A percentile compares a stretch with the other conserved stretches of the same genome.
Evolutionary conservation across 1,284 basidiomycete species (phyloP).

Genomic region (Stereum hirsutum): DNA sequence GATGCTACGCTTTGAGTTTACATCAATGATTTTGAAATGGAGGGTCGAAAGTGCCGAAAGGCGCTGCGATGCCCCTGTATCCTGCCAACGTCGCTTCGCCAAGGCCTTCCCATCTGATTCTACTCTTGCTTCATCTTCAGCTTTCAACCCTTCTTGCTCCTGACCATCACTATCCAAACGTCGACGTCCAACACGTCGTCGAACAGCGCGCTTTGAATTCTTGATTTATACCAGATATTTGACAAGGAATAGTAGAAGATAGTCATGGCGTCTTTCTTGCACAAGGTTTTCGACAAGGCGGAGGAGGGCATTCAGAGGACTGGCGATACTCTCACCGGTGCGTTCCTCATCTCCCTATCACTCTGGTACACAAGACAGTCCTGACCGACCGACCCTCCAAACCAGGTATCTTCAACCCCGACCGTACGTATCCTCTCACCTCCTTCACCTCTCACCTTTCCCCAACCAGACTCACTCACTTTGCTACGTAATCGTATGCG

Average conservation of each 20-base stretch:
- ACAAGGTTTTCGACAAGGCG: slow-evolving; percentile 17
- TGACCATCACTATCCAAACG: neutral
- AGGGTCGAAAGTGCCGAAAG: too few relatives aligned
- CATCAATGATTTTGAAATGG: too few relatives aligned
- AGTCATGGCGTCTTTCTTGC: slow-evolving; percentile 15
- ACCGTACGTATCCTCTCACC: slow-evolving; percentile 34
- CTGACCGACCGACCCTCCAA: slow-evolving; percentile 4
- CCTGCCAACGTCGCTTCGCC: too few relatives aligned
- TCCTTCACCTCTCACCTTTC: neutral
- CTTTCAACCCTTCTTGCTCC: neutral
- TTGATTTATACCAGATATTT: too few relatives aligned
- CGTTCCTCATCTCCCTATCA: slow-evolving; percentile 1
- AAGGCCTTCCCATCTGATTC: too few relatives aligned
- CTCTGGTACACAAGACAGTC: slow-evolving; percentile 1
- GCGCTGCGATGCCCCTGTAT: too few relatives aligned
- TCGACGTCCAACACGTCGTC: too few relatives aligned
- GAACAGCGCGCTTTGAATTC: too few relatives aligned
- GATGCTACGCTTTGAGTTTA: too few relatives aligned
- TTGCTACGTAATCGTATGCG: neutral
- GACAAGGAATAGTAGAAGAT: neutral
- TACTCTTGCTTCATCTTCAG: too few relatives aligned
- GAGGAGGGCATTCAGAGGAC: slow-evolving; percentile 21
- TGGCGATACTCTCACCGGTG: slow-evolving; percentile 22
- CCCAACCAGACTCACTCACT: neutral
- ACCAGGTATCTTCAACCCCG: slow-evolving; percentile 45